Base-by-base conservation (phyloP, 2,329 filamentous ascomycete genomes). In the Fusarium begoniae region DNA sequence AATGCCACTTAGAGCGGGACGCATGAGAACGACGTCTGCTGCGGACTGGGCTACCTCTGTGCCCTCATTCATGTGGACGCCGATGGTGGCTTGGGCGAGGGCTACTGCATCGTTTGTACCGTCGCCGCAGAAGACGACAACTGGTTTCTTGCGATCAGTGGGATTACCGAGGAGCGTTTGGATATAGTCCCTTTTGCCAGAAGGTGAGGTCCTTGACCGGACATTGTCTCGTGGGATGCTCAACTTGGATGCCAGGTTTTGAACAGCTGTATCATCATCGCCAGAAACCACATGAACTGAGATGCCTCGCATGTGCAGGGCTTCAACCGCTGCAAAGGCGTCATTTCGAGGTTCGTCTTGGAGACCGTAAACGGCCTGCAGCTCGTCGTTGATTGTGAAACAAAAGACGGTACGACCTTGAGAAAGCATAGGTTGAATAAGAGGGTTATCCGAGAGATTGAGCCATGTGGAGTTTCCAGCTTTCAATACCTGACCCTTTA, bases 101-200 rank as follows among this genome's bases (percentile, higher is more conserved):
- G 93, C 93, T 6, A 90, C 86, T 0, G 93, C 92, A 77, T 96
- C 93, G 79, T 96, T 96, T 20, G 92, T 94, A 4, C 94, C 94
- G 75, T 96, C 93, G 40, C 93, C 93, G 57, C 89, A 88, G 80
- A 96, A 95, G 11, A 95, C 81, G 24, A 94, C 87, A 3, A 87
- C 80, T 0, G 82, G 76, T 45, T 78, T 72, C 40, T 76, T 76
- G 11, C 41, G 38, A 13, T 73, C 72, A 17, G 44, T 41, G 2
- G 60, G 28, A 6, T 50, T 53, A 15, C 55, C 70, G 12, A 84
- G 79, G 9, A 88, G 81, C 0, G 54, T 48, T 15, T 83, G 77
- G 57, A 88, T 81, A 69, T 88, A 87, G 1, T 70, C 80, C 30
- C 83, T 80, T 75, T 89, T 89, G 64, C 87, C 84, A 3, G 79